Base-by-base conservation (phyloP, 371 early-diverging fungal genomes). In the Saksenaea vasiformis region DNA sequence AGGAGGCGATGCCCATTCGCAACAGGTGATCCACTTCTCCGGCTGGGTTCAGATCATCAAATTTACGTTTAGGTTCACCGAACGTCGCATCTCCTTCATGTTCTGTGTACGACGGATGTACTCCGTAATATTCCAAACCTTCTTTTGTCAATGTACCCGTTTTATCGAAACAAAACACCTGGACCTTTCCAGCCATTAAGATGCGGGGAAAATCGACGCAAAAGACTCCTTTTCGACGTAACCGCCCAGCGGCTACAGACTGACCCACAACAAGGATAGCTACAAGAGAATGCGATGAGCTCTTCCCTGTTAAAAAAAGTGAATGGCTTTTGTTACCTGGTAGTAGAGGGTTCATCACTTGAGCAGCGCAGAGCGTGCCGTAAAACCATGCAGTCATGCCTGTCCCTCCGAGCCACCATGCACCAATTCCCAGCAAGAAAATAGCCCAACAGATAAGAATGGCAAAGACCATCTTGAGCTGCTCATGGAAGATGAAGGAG, bases 241-340 rank as follows among this genome's bases (percentile, higher is more conserved):
- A 69, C 56, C 93, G 72, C 59, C 80, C 82, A 17, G 90, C 85
- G 0, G 93, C 92, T 1, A 94, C 80, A 17, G 89, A 86, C 43
- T 92, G 93, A 1, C 94, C 94, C 17, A 92, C 90, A 60, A 94
- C 91, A 41, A 94, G 80, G 1, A 93, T 91, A 0, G 94, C 91
- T 56, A 60, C 0, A 41, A 57, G 34, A 53, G 54, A 44, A 37
- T 3, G 24, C n/a, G n/a, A n/a, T n/a, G n/a, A n/a, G n/a, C n/a
- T n/a, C n/a, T n/a, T n/a, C n/a, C n/a, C n/a, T n/a, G n/a, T n/a
- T n/a, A n/a, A n/a, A n/a, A n/a, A n/a, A n/a, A n/a, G n/a, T n/a
- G n/a, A n/a, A n/a, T n/a, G n/a, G n/a, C n/a, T n/a, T n/a, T n/a
- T 22, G 19, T 65, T 67, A 71, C 73, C 77, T 59, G 77, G 77